Evolutionary conservation across 2,329 filamentous ascomycete genomes (phyloP), one percentile per base, ranked within the genome.

Genomic region (Paraconiothyrium brasiliense): DNA sequence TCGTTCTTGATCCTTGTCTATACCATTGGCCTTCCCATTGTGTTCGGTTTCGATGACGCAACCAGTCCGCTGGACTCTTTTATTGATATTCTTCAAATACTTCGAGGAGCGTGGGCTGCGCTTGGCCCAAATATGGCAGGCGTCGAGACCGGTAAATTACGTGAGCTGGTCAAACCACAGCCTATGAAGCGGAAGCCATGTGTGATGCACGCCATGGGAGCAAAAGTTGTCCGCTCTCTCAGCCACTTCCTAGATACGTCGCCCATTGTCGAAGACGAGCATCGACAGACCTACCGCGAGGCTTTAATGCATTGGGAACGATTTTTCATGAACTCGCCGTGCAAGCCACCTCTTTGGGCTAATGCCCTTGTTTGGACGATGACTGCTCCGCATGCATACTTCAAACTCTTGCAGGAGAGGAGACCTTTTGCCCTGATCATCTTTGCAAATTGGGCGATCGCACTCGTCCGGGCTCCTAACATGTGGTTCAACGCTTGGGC

Each of bases 401-500:
- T 70, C 24, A 39, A 54, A 14, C 55, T 70, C 8, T 47, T 73
- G 10, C 55, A 64, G 27, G 24, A 61, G 13, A 61, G 58, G 13
- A 57, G 60, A 24, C 59, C 67, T 1, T 68, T 67, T 27, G 64
- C 70, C 0, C 34, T 71, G 27, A 60, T 68, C 27, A 56, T 70
- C n/a, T 46, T 71, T 13, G 70, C 69, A 3, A 63, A 65, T 46
- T 73, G 69, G 69, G 63, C 58, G 39, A 63, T 73, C 14, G 62
- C 62, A 2, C 47, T 71, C 4, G 62, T 68, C 37, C 61, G 64
- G 41, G 62, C 67, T 4, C 69, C 67, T 3, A 59, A 57, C 24
- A 60, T 68, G 50, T 71, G 69, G 69, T 69, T 63, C 49, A 67
- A 62, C 13, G 63, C 59, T 22, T 71, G 68, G 68, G 64, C 64